Evolutionary conservation across 2,329 filamentous ascomycete genomes (phyloP).

Genomic region (Sporothrix schenckii): DNA sequence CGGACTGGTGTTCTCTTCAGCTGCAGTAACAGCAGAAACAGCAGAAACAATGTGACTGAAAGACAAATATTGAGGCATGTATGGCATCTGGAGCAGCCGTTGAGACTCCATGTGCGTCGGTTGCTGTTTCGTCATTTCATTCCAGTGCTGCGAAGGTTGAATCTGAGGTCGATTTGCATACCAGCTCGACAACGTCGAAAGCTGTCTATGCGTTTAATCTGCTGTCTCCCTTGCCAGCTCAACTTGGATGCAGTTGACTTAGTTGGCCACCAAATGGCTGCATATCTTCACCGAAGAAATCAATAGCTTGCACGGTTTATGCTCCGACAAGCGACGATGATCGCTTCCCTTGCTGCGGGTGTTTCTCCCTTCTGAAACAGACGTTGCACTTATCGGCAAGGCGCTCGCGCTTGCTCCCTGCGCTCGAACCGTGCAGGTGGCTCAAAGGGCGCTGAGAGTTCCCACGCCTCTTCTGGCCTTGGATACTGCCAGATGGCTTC

Average conservation of each 20-base stretch:
- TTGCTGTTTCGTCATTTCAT: not conserved
- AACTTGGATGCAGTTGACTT: conserved; percentile 8
- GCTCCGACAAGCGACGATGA: conserved; percentile 17
- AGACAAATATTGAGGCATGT: not conserved
- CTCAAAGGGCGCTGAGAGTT: not conserved
- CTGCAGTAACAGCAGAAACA: not conserved
- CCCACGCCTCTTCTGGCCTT: not conserved
- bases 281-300: conserved; percentile 10
- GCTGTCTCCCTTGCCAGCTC: conserved; percentile 16
- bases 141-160: not conserved
- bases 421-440: not conserved
- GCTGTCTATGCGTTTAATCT: not conserved
- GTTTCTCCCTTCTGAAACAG: conserved; percentile 27
- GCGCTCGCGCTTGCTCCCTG: conserved; percentile 16
- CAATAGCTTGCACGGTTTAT: not conserved
- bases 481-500: not conserved
- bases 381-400: conserved; percentile 6
- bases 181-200: not conserved
- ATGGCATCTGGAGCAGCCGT: not conserved
- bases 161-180: not conserved
- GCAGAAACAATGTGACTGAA: not conserved
- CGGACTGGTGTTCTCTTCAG: not conserved
- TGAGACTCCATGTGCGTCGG: conserved; percentile 22
- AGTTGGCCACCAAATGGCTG: not conserved
- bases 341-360: conserved; percentile 16